Percentiles rank a stretch among this genome's conserved stretches.
phyloP scores from a whole-genome alignment of 805 yeast genomes.

The Myxozyma kluyveri region DNA sequence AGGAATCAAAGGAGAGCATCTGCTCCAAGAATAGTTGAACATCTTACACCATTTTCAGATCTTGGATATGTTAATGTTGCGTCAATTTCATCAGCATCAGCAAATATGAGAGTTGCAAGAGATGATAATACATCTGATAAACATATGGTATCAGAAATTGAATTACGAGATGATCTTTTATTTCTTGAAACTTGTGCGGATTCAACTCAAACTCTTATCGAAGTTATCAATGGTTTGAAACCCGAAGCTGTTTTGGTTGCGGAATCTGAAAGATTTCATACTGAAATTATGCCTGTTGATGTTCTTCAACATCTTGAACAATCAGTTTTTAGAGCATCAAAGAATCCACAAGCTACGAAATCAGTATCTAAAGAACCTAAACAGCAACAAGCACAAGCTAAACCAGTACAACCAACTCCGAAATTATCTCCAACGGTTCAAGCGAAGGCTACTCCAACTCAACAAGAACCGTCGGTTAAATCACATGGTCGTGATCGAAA shows the following conservation, averaged over 20 bases:
- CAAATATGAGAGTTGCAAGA: constrained; percentile 7
- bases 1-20: not conserved
- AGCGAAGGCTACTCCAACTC: too few relatives aligned
- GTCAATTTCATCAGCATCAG: constrained; percentile 31
- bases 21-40: constrained; percentile 27
- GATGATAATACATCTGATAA: constrained; percentile 33
- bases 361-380: not conserved
- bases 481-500: not conserved
- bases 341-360: too few relatives aligned
- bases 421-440: not conserved
- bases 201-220: constrained; percentile 69
- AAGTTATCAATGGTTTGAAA: constrained; percentile 67
- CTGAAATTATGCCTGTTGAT: constrained; percentile 42
- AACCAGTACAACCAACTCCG: not conserved
- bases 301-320: constrained; percentile 36
- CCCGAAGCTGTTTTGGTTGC: constrained; percentile 56
- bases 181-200: constrained; percentile 64
- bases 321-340: not conserved
- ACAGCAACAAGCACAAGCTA: not conserved
- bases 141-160: constrained; percentile 21
- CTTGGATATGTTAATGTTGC: constrained; percentile 59
- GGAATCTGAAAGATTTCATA: constrained; percentile 58
- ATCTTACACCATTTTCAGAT: constrained; percentile 42
- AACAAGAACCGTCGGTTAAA: not conserved
- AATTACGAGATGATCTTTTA: constrained; percentile 35